Base-by-base conservation (phyloP, 2,329 filamentous ascomycete genomes). In the Annulohypoxylon truncatum region DNA sequence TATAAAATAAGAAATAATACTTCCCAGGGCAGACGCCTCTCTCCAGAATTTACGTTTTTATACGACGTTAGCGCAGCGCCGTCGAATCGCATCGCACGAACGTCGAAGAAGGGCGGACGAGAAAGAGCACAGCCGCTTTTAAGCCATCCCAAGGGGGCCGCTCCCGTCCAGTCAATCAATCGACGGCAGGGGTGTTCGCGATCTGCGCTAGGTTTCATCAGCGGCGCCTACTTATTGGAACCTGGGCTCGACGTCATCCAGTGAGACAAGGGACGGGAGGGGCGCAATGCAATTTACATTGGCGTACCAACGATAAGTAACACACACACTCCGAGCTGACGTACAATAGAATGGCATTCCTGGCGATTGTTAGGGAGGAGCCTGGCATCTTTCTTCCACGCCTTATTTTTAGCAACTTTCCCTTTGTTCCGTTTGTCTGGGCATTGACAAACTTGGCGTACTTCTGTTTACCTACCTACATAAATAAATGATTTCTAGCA, bases 131-230 rank as follows among this genome's bases (percentile, higher is more conserved):
- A 68, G 63, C 66, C 66, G 63, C 63, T 29, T 54, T 57, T 29
- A 53, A 18, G 20, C 13, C 13, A 51, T 53, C 33, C 35, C 10
- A 44, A 22, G 31, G 33, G 53, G 29, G 50, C 18, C 28, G 9
- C 22, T 60, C 42, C 33, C 33, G 31, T 50, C 67, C 67, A 69
- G 61, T 69, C 50, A 48, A 67, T 69, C 29, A 60, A 67, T 62
- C 58, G 55, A 46, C 61, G 40, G 46, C 61, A 67, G 64, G 64
- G 64, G 44, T 67, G 3, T 18, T 42, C 42, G 48, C 9, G 58
- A 67, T 65, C 57, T 57, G 22, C 55, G 54, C 54, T 65, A 61
- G 48, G 65, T 70, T 66, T 70, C 68, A 68, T 61, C 28, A n/a
- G 56, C 18, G 48, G 65, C 64, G 65, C 68, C 64, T 60, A 59